Base-by-base conservation (phyloP, 2,329 filamentous ascomycete species). In the Pyrenophora seminiperda region DNA sequence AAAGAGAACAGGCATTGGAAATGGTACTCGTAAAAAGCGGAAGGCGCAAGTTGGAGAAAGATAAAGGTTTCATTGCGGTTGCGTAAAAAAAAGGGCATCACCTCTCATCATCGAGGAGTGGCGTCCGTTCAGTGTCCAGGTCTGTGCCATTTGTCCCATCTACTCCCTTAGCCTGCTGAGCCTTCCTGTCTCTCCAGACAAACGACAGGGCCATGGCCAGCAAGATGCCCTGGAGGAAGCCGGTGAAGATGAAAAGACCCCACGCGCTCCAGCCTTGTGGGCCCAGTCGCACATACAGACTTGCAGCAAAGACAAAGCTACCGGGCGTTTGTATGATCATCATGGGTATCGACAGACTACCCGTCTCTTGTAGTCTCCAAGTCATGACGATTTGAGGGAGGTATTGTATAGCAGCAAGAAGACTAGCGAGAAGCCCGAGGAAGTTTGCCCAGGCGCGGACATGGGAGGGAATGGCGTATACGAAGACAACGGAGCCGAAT, bases 241-340 rank as follows among this genome's bases (percentile, higher is more conserved):
- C 94, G 0, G 92, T 96, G 42, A 97, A 80, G 36, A 96, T 80
- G 67, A 93, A 95, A 11, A 97, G 87, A 7, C 91, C 86, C 94
- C 94, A 99, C 0, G 91, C 91, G 74, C 92, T 97, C 94, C 94
- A 99, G 0, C 93, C 93, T 27, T 82, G 85, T 65, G 80, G 80
- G 0, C 94, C 94, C 15, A 97, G 81, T 37, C 94, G 83, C 6
- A 83, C 84, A 41, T 87, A 91, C 34, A 99, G 76, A 70, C 91
- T 97, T 10, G 82, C 87, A 0, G 93, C 91, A 76, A 96, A 97
- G 5, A 99, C 77, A 61, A 96, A 87, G 51, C 91, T 91, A 0
- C 94, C 94, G 0, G 94, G 94, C 0, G 93, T 97, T 73, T 99
- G 94, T 27, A 99, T 96, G 70, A 89, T 89, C 92, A 99, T 97